Evolutionary conservation across 2,329 filamentous ascomycete species (phyloP), one percentile per base, ranked within the genome.

Genomic region (Penicillium frequentans): DNA sequence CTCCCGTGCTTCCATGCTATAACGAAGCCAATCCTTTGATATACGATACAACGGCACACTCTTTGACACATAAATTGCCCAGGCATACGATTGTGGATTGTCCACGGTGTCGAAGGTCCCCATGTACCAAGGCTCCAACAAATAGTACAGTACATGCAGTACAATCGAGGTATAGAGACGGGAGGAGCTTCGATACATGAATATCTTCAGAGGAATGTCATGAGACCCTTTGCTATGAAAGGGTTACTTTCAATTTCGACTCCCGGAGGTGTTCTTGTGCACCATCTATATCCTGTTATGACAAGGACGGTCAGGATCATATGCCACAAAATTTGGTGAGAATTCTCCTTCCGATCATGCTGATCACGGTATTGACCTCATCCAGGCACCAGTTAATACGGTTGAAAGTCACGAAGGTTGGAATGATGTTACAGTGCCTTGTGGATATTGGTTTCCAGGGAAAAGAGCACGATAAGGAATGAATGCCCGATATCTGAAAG

Each of bases 21-120:
- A 64, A 57, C 35, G 52, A 62, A 10, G n/a, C 35, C 26, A 68
- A 68, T 45, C 65, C 65, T n/a, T 56, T 63, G 13, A 63, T 68
- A 19, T 56, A 52, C 24, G 54, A 59, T 13, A 57, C 58, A 7
- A 56, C 63, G 8, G 55, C 60, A 7, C 65, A 68, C 24, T 67
- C 65, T 1, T 64, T 68, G 45, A 67, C 64, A 27, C 65, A 68
- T 42, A 57, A 57, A 19, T 63, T 60, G 52, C 63, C 61, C 8
- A 59, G 54, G 16, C 61, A 67, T 53, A 50, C 49, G 21, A 26
- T 54, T 1, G 56, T 56, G 10, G 52, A 64, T 39, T 67, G 65
- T 46, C 46, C 58, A 19, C 55, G 65, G 31, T 67, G 65, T 31
- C 52, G 58, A 52, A 51, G 54, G 21, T 50, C 55, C 23, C 54